Base-by-base conservation (phyloP, 805 yeast species). In the Saturnispora diversa region DNA sequence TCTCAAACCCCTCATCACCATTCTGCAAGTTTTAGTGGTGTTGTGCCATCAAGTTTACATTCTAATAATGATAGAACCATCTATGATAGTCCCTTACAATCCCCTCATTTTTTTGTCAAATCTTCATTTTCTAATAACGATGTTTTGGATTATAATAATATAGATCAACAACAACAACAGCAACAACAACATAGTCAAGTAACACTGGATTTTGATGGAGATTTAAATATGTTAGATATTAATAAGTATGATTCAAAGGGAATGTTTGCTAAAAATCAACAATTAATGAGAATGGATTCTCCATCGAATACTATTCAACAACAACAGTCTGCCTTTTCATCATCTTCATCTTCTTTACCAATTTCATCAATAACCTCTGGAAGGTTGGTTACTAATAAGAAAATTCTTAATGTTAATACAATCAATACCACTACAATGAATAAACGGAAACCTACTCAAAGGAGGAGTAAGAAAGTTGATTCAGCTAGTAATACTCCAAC, bases 121-220 rank as follows among this genome's bases (percentile, higher is more conserved):
- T 29, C 23, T 17, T 44, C 22, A n/a, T 47, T 27, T 36, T 42
- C 30, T 43, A 41, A 30, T 47, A 44, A n/a, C n/a, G n/a, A n/a
- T n/a, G n/a, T n/a, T n/a, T n/a, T n/a, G n/a, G n/a, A n/a, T n/a
- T n/a, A n/a, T n/a, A n/a, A n/a, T n/a, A n/a, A n/a, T n/a, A n/a
- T n/a, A n/a, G n/a, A 29, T 6, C 43, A 46, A 12, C 40, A 35
- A 6, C 36, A 38, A 10, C 39, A 34, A 6, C 40, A 46, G 26
- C 31, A 42, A 11, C 40, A 35, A 9, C 33, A 42, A 12, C 44
- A 43, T 16, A 42, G 40, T 26, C 48, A 47, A 13, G 44, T 43
- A 38, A 50, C 48, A 30, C 50, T 53, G 33, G 61, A 56, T 42
- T 21, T 51, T 12, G 60, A 56, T 21, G 59, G 59, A 2, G 61